phyloP scores from a whole-genome alignment of 2,329 filamentous ascomycete species.

The Fusarium sp. region DNA sequence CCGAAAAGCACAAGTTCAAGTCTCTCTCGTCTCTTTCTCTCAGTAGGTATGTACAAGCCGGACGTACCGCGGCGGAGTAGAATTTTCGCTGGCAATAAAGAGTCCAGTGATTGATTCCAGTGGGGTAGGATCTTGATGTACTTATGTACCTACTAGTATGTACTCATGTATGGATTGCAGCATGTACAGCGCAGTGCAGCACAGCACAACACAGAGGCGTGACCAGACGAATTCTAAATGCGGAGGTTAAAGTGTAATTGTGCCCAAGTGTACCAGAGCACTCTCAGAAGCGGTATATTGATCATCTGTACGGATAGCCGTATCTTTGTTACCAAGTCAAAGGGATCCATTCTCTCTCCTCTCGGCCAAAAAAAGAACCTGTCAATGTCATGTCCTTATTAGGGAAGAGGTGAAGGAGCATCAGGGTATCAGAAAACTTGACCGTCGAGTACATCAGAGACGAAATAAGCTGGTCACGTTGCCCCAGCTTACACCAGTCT shows the following conservation, averaged over 20 bases:
- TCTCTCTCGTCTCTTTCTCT: slow-evolving; percentile 10
- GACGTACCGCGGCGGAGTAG: slow-evolving; percentile 45
- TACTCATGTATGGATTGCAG: slow-evolving; percentile 6
- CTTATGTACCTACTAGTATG: neutral
- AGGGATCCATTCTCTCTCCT: slow-evolving; percentile 12
- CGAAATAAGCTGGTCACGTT: neutral
- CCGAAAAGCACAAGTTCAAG: slow-evolving; percentile 35
- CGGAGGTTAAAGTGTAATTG: slow-evolving; percentile 19
- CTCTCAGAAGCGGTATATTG: neutral
- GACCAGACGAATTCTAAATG: slow-evolving; percentile 20
- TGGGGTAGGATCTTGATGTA: slow-evolving; percentile 28
- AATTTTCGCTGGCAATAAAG: slow-evolving; percentile 28
- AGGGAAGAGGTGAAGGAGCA: slow-evolving; percentile 14
- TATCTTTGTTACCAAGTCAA: neutral
- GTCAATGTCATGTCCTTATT: slow-evolving; percentile 23
- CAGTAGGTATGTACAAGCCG: slow-evolving; percentile 27
- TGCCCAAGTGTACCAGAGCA: neutral
- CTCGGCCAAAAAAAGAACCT: slow-evolving; percentile 19
- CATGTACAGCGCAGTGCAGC: slow-evolving; percentile 5
- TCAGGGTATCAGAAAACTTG: neutral
- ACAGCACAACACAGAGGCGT: slow-evolving; percentile 16
- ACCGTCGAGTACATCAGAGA: neutral
- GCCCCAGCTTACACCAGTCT: neutral
- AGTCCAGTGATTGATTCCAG: slow-evolving; percentile 19
- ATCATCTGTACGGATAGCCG: slow-evolving; percentile 20